A percentile compares a stretch with the other conserved stretches of the same genome.
phyloP scores from a whole-genome alignment of 176 grass and related monocot genomes.

The Hsuehochloa calcarea region DNA sequence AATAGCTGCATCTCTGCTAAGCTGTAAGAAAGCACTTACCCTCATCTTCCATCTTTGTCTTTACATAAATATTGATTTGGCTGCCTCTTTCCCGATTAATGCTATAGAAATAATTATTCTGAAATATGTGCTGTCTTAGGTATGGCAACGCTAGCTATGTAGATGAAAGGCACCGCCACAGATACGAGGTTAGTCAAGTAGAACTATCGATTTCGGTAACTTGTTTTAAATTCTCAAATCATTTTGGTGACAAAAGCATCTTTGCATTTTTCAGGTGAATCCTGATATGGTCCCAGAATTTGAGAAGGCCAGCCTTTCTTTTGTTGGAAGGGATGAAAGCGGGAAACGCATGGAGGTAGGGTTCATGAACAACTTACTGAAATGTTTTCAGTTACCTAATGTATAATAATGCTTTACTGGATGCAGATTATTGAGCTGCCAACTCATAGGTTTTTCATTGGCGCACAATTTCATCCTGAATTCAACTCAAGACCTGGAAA shows the following conservation, averaged over 20 bases:
- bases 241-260: neutral
- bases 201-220: neutral
- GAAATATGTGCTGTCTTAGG: conserved; percentile 38
- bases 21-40: conserved; percentile 58
- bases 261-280: conserved; percentile 62
- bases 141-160: conserved; percentile 67
- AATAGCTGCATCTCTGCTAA: conserved; percentile 72
- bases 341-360: conserved; percentile 81
- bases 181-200: conserved; percentile 71
- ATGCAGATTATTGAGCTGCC: conserved; percentile 83
- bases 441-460: conserved; percentile 72
- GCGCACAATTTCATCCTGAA: conserved; percentile 93
- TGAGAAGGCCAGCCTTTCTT: conserved; percentile 83
- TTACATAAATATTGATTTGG: neutral
- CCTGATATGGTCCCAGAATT: conserved; percentile 87
- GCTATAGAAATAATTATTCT: neutral
- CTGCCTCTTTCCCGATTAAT: conserved; percentile 9
- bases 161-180: conserved; percentile 91
- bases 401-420: neutral
- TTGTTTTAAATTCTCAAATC: neutral
- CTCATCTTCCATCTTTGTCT: neutral
- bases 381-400: neutral
- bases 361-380: neutral
- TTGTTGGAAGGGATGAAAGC: conserved; percentile 83
- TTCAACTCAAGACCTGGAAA: conserved; percentile 90